phyloP scores from a whole-genome alignment of 1,284 basidiomycete species.

The Ustilago bromivora region DNA sequence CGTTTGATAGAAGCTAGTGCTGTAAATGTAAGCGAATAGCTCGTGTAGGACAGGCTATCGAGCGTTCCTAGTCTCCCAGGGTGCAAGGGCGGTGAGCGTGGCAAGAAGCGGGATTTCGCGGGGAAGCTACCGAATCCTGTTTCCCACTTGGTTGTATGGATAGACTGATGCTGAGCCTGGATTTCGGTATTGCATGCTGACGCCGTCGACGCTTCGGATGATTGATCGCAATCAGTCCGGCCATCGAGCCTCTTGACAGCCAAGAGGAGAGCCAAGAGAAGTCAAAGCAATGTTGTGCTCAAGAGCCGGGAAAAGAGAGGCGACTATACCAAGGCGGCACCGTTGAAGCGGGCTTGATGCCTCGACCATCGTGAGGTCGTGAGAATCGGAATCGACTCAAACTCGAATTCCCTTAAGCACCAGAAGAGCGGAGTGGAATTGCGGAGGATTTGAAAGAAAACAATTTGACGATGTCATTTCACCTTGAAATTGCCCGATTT shows the following conservation, averaged over 20 bases:
- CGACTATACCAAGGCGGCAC: not conserved
- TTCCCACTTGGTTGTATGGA: not conserved
- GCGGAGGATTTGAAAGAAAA: constrained; percentile 13
- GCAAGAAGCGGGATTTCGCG: constrained; percentile 8
- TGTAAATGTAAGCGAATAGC: constrained; percentile 20
- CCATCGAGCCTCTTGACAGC: not conserved
- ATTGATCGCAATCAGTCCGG: not conserved
- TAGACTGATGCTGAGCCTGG: not conserved
- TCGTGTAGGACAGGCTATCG: constrained; percentile 15
- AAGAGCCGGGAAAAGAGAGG: not conserved
- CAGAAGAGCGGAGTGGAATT: constrained; percentile 9
- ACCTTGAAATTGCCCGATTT: constrained; percentile 34
- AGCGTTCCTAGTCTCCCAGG: constrained; percentile 24
- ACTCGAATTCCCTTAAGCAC: not conserved
- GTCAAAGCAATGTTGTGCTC: not conserved
- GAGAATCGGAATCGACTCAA: not conserved
- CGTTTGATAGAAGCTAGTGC: not conserved
- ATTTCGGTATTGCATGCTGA: not conserved
- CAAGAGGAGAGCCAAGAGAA: not conserved
- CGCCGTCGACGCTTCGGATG: not conserved
- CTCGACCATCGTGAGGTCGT: not conserved
- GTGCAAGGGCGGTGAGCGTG: constrained; percentile 10
- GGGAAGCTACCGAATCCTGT: not conserved
- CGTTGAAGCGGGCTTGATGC: not conserved
- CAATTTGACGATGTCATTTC: constrained; percentile 35